A percentile compares a stretch with the other conserved stretches of the same genome.
Evolutionary conservation across 2,329 filamentous ascomycete genomes (phyloP).

Genomic region (Sporothrix inflata): DNA sequence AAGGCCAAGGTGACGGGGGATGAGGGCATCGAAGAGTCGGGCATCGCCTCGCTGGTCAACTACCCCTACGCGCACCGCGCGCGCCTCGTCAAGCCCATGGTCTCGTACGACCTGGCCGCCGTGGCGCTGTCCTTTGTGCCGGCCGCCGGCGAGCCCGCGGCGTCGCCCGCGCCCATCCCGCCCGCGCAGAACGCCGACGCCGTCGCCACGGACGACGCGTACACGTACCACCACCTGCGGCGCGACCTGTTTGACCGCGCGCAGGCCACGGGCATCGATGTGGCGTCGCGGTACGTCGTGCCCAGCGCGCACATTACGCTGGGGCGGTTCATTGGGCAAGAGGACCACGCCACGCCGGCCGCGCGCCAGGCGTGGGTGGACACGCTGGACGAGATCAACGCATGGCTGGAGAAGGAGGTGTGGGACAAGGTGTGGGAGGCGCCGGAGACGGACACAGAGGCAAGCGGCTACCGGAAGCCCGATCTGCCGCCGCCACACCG

Average conservation of each 20-base stretch:
- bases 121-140: conserved; percentile 87
- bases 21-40: conserved; percentile 38
- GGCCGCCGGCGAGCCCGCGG: conserved; percentile 63
- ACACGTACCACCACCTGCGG: conserved; percentile 89
- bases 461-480: conserved; percentile 23
- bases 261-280: conserved; percentile 63
- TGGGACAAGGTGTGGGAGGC: conserved; percentile 58
- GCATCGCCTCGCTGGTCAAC: conserved; percentile 63
- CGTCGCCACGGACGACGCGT: conserved; percentile 58
- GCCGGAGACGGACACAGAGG: neutral
- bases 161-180: conserved; percentile 48
- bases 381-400: conserved; percentile 76
- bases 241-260: conserved; percentile 72
- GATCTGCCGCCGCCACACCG: conserved; percentile 37
- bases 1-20: neutral
- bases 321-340: conserved; percentile 72
- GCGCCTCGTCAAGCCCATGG: conserved; percentile 76
- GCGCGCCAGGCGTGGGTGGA: conserved; percentile 68
- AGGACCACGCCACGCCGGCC: conserved; percentile 62
- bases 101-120: conserved; percentile 84
- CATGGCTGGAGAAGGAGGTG: conserved; percentile 69
- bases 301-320: conserved; percentile 90
- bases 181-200: conserved; percentile 38
- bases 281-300: conserved; percentile 82
- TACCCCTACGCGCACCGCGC: conserved; percentile 65